phyloP scores from a whole-genome alignment of 106 monocot genomes.

The Platanthera zijinensis region DNA sequence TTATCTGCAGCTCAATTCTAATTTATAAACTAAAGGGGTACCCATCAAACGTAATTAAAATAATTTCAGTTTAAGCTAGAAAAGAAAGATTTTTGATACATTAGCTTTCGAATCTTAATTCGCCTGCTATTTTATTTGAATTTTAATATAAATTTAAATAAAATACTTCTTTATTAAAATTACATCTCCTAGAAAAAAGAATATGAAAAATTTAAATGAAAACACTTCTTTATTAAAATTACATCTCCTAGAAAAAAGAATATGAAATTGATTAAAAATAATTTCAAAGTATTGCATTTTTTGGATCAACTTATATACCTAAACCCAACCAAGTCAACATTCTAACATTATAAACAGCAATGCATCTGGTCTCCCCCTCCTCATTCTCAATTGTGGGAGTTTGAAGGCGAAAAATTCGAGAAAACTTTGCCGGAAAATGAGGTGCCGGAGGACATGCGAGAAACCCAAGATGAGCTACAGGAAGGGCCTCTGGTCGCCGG shows the following conservation, averaged over 20 bases:
- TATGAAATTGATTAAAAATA: background rate
- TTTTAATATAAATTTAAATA: too few relatives aligned
- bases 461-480: constrained; percentile 13
- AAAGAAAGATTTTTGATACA: too few relatives aligned
- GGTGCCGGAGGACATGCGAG: constrained; percentile 11
- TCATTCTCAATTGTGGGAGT: background rate
- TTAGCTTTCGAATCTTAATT: too few relatives aligned
- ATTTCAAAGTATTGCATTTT: background rate
- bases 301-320: background rate
- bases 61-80: too few relatives aligned
- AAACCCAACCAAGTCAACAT: background rate
- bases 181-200: background rate
- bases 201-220: background rate
- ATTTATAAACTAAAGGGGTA: too few relatives aligned
- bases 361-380: background rate
- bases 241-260: background rate
- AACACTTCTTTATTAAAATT: too few relatives aligned
- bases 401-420: background rate
- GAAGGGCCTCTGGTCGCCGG: constrained; percentile 30
- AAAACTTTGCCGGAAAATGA: constrained; percentile 2
- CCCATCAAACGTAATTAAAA: too few relatives aligned
- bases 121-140: too few relatives aligned
- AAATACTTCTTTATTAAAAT: too few relatives aligned
- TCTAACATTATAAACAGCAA: background rate
- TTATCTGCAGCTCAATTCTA: too few relatives aligned